Evolutionary conservation across 2,329 filamentous ascomycete genomes (phyloP), one percentile per base, ranked within the genome.

Genomic region (Fusarium penzigii): DNA sequence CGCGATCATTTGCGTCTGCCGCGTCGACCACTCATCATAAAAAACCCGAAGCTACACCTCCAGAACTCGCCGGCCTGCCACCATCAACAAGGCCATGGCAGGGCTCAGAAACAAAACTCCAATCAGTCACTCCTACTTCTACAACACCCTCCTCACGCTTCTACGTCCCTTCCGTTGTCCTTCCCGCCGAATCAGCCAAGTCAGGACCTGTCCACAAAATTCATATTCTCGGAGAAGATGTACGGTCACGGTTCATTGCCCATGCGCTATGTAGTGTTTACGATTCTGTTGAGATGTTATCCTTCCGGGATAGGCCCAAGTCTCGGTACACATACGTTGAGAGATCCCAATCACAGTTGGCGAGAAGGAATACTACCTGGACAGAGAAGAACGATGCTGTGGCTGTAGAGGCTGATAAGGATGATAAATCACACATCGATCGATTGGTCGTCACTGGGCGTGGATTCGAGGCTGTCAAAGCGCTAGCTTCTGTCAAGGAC

Each of bases 361-460:
- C 57, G 7, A 57, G 61, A 16, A 53, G 50, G 34, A 53, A 54
- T 8, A 34, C 56, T 8, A 34, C 56, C 29, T 48, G 43, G n/a
- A 39, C 62, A 9, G 65, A 68, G 45, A 54, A 51, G 43, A 63
- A 66, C 16, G 52, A 49, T 9, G 65, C 61, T 2, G 46, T 62
- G 0, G 44, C 41, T 2, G 43, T 51, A 16, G 49, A 54, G 14
- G 32, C 54, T 4, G 51, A 56, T 36, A 43, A 59, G 29, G 49
- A 65, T 32, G 66, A 78, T 47, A 64, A 75, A 16, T 76, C 78
- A 17, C 79, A 76, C 17, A 94, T 95, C 49, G 79, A 87, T 60
- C 85, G 87, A 61, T 76, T 94, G 42, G 82, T 95, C 41, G 78
- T 94, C 17, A 84, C 86, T 2, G 84, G 83, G 20, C 59, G 62